phyloP scores from a whole-genome alignment of 1,139 yeast genomes.

The Candida glucosophila region DNA sequence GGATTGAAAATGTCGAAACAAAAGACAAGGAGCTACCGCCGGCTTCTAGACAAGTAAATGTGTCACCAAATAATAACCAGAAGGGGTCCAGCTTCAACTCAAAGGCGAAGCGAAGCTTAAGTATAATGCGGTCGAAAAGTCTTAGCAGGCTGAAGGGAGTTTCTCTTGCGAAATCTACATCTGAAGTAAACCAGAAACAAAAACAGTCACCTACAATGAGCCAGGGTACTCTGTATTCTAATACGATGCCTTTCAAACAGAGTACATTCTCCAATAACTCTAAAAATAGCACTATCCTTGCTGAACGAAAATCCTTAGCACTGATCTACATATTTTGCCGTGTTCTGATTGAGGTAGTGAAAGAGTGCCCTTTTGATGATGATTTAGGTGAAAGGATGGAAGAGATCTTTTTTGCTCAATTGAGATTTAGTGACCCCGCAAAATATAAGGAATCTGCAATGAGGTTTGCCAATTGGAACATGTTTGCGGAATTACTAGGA shows the following conservation, averaged over 20 bases:
- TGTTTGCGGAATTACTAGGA: conserved; percentile 84
- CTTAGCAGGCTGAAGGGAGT: no score
- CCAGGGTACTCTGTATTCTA: no score
- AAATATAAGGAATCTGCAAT: conserved; percentile 55
- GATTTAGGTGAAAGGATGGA: conserved; percentile 80
- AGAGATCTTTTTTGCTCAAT: conserved; percentile 87
- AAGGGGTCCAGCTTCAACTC: neutral
- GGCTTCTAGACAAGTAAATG: conserved; percentile 12
- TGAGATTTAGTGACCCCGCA: conserved; percentile 79
- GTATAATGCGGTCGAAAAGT: conserved; percentile 35
- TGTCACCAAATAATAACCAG: neutral
- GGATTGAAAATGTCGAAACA: conserved; percentile 56
- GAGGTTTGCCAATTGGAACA: conserved; percentile 88
- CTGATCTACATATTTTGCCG: conserved; percentile 88
- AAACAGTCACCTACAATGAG: no score
- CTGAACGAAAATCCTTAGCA: conserved; percentile 79
- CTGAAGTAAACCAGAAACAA: no score
- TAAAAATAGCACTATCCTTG: conserved; percentile 65
- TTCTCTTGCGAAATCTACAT: no score
- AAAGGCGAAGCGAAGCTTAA: conserved; percentile 31
- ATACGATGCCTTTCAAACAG: no score
- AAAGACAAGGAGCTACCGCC: no score
- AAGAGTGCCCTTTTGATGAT: conserved; percentile 71
- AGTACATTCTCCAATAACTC: no score
- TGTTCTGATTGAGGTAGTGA: conserved; percentile 85